Conservation (phyloP, 2,329 filamentous ascomycete genomes). For the Thelonectria rubi region DNA sequence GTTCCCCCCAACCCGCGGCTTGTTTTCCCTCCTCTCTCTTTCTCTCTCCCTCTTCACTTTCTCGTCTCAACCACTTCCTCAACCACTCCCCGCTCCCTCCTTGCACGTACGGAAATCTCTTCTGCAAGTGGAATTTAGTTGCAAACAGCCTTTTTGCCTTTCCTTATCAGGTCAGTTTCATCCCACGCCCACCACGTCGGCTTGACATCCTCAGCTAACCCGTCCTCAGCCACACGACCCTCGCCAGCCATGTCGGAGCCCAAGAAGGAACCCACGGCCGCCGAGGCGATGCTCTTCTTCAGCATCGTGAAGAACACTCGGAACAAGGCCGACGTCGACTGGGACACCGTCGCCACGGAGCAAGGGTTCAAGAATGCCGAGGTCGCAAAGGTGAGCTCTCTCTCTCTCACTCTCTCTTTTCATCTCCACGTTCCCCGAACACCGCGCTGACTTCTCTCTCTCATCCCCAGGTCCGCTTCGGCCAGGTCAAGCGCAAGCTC, state of each 20-base stretch:
- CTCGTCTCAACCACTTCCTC: no score
- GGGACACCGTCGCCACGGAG: conserved; percentile 55
- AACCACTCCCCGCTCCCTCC: background rate
- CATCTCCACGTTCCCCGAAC: no score
- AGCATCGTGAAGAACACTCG: conserved; percentile 55
- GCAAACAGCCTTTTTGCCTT: background rate
- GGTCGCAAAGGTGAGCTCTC: conserved; percentile 53
- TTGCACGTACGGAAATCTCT: background rate
- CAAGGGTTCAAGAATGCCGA: conserved; percentile 56
- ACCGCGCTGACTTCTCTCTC: conserved; percentile 7
- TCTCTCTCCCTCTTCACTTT: background rate
- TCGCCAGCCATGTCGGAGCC: conserved; percentile 43
- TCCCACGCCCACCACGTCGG: background rate
- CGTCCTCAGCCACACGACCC: background rate
- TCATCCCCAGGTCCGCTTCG: conserved; percentile 53
- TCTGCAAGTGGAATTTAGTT: background rate
- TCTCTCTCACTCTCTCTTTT: background rate
- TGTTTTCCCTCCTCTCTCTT: background rate
- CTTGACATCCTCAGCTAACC: background rate
- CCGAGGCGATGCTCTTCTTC: conserved; percentile 56
- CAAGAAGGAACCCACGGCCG: conserved; percentile 50
- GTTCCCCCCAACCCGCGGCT: background rate
- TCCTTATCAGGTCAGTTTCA: background rate
- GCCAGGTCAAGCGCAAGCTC: conserved; percentile 60
- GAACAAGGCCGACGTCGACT: conserved; percentile 58